These are phyloP conservation scores for Fusarium decemcellulare DNA, from an alignment of 2,329 filamentous ascomycete genomes.

Conservation along the genomic window DNA sequence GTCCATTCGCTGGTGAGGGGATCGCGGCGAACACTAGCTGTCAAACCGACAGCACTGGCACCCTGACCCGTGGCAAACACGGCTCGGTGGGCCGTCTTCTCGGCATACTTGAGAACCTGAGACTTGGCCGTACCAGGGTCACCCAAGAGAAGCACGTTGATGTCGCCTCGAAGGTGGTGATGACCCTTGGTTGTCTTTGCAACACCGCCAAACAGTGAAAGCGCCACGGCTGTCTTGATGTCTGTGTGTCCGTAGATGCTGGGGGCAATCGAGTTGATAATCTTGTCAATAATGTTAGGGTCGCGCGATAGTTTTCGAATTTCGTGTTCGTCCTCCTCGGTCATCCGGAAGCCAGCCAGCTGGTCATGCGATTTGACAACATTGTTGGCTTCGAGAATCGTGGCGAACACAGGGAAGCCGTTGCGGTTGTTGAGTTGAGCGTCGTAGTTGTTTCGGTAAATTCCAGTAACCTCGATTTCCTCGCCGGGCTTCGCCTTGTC, in stretches of 20 bases:
- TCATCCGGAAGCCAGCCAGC: constrained; percentile 94
- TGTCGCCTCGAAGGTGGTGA: constrained; percentile 94
- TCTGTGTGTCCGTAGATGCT: constrained; percentile 98
- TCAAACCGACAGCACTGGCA: constrained; percentile 96
- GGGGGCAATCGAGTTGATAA: constrained; percentile 93
- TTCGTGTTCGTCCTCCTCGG: constrained; percentile 92
- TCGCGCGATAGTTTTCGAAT: constrained; percentile 92
- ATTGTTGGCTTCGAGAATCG: constrained; percentile 97
- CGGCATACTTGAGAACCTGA: constrained; percentile 96
- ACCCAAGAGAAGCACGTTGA: constrained; percentile 96
- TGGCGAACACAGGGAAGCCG: constrained; percentile 98
- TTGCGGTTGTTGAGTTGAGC: constrained; percentile 98
- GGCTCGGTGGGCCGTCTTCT: constrained; percentile 96
- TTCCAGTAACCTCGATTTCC: constrained; percentile 96
- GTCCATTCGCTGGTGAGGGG: constrained; percentile 98
- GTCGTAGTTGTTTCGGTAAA: constrained; percentile 99
- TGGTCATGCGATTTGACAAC: constrained; percentile 98
- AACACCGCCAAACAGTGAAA: constrained; percentile 95
- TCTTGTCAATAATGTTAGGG: constrained; percentile 91
- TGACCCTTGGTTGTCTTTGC: constrained; percentile 91
- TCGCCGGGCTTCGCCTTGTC: constrained; percentile 97
- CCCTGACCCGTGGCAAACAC: constrained; percentile 99
- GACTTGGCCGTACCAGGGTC: constrained; percentile 99
- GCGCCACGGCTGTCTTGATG: constrained; percentile 95
- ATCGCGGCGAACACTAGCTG: constrained; percentile 94